Percentiles rank a stretch among this genome's conserved stretches.
Conservation (phyloP, 257 asterid species). For the Jasminum sambac region DNA sequence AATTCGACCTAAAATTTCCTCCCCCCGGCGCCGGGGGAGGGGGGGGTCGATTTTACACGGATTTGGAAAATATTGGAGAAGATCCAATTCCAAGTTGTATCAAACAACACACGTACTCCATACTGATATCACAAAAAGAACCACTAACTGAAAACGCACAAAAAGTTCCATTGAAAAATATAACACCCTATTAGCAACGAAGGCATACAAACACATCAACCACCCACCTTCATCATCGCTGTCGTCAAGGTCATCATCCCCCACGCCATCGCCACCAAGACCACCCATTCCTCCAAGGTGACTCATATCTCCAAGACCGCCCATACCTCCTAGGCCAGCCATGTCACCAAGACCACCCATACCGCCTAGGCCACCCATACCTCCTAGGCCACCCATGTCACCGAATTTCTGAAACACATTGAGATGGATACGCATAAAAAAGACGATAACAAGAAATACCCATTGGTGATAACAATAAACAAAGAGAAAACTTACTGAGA, state of each 20-base stretch:
- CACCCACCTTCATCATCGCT: conserved; percentile 81
- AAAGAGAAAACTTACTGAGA: conserved; percentile 56
- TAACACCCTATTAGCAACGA: background rate
- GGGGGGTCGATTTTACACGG: too few species aligned
- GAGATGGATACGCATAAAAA: conserved; percentile 22
- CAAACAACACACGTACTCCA: too few species aligned
- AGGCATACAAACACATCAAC: background rate
- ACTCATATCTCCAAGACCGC: conserved; percentile 30
- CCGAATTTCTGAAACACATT: conserved; percentile 40
- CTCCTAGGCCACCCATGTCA: conserved; percentile 34
- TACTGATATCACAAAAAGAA: background rate
- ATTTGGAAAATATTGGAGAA: too few species aligned
- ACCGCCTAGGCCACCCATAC: conserved; percentile 29
- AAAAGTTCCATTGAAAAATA: conserved; percentile 3
- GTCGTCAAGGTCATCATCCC: conserved; percentile 74
- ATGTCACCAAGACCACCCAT: conserved; percentile 27
- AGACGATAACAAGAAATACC: background rate
- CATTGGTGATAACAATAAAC: background rate
- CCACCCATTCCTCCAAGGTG: conserved; percentile 33
- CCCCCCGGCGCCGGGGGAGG: too few species aligned
- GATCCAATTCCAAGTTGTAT: too few species aligned
- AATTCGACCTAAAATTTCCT: too few species aligned
- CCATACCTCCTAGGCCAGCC: conserved; percentile 33
- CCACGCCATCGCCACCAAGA: conserved; percentile 48
- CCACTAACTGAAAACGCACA: background rate